These are phyloP conservation scores for Euphorbia peplus DNA, from an alignment of 345 rosid species.

Conservation along the genomic window DNA sequence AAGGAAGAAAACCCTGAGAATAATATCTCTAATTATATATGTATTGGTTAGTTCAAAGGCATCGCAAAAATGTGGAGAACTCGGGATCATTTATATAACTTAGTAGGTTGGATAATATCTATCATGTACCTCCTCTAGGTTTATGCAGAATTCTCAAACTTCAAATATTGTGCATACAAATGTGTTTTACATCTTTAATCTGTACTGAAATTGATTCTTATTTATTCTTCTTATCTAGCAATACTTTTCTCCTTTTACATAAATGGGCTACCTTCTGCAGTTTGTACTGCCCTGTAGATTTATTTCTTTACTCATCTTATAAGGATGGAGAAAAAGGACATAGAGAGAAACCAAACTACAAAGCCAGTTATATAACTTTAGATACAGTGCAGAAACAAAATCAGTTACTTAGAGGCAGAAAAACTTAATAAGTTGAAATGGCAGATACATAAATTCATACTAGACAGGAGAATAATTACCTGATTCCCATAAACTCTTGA, in stretches of 20 bases:
- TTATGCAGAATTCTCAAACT: not conserved
- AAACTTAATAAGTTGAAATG: not conserved
- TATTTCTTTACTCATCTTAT: not conserved
- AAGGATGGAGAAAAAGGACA: not conserved
- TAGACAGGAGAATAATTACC: conserved; percentile 37
- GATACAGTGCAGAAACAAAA: not conserved
- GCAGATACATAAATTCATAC: not conserved
- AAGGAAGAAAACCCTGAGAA: not conserved
- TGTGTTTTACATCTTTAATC: not conserved
- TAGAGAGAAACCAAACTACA: not conserved
- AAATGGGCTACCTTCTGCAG: not conserved
- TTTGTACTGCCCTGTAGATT: not conserved
- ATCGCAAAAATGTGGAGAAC: not conserved
- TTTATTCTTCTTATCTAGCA: not conserved
- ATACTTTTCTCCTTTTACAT: not conserved
- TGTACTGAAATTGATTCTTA: not conserved
- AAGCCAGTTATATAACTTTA: not conserved
- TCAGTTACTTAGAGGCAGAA: not conserved
- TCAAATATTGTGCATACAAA: not conserved
- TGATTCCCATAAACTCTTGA: conserved; percentile 95
- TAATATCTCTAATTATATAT: not conserved
- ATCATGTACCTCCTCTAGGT: too few relatives aligned
- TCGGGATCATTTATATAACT: not conserved
- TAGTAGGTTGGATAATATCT: too few relatives aligned
- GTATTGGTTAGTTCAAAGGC: not conserved